Conservation (phyloP, 2,329 filamentous ascomycete species). For the Alternaria atra region DNA sequence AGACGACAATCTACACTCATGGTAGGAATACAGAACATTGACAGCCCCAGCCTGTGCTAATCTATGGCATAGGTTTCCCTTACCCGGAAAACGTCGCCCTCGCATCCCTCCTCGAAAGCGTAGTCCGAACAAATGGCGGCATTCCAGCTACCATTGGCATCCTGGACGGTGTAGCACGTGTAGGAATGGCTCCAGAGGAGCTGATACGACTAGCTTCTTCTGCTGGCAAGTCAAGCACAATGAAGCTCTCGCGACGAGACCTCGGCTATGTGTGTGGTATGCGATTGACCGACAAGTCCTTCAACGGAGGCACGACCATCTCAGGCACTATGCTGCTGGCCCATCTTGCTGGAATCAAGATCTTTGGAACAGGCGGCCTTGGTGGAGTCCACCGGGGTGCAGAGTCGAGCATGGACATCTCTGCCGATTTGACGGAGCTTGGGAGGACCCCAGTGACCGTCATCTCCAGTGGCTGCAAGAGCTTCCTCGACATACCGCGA, state of each 20-base stretch:
- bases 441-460: conserved; percentile 89
- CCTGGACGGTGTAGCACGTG: conserved; percentile 80
- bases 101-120: conserved; percentile 79
- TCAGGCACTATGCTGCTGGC: conserved; percentile 92
- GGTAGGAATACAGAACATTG: conserved; percentile 56
- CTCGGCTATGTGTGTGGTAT: conserved; percentile 81
- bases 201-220: conserved; percentile 72
- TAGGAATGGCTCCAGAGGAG: conserved; percentile 78
- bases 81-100: conserved; percentile 78
- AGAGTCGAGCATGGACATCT: conserved; percentile 88
- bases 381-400: conserved; percentile 93
- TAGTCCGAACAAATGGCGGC: conserved; percentile 78
- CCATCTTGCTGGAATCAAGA: conserved; percentile 82
- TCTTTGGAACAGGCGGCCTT: conserved; percentile 94
- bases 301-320: conserved; percentile 92
- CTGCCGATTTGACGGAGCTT: conserved; percentile 92
- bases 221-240: conserved; percentile 72
- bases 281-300: conserved; percentile 70
- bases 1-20: conserved; percentile 97
- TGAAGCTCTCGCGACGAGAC: conserved; percentile 89
- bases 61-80: conserved; percentile 64
- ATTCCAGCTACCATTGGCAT: conserved; percentile 93
- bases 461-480: conserved; percentile 90
- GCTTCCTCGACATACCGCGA: conserved; percentile 89
- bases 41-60: conserved; percentile 12